Evolutionary conservation across 345 rosid species (phyloP).

Genomic region (Citrus reticulata): DNA sequence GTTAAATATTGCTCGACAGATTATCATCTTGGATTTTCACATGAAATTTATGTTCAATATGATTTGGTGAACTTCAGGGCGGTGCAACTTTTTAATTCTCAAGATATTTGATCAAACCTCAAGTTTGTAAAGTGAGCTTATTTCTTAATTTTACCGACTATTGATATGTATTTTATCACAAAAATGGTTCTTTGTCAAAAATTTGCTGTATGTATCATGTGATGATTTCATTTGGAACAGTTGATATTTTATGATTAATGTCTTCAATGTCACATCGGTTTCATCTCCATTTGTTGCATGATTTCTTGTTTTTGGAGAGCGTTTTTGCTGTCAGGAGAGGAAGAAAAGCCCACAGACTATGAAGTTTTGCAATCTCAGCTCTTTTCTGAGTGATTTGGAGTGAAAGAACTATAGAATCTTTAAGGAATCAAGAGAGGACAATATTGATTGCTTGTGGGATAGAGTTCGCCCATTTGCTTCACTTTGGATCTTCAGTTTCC

Average conservation of each 20-base stretch:
- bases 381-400: no score
- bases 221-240: not conserved
- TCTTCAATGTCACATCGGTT: not conserved
- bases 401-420: no score
- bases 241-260: not conserved
- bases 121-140: not conserved
- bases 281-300: not conserved
- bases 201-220: not conserved
- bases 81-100: not conserved
- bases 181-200: not conserved
- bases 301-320: no score
- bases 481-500: no score
- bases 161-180: not conserved
- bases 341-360: no score
- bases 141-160: not conserved
- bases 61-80: not conserved
- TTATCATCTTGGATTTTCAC: not conserved
- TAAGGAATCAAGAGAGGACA: no score
- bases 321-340: no score
- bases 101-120: not conserved
- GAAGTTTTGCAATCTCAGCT: no score
- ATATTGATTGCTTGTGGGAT: no score
- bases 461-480: no score
- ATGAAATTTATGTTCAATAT: not conserved
- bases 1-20: not conserved